A percentile compares a stretch with the other conserved stretches of the same genome.
These are phyloP conservation scores for Phaeosphaeria sp. DNA, from an alignment of 2,329 filamentous ascomycete genomes.

Conservation along the genomic window DNA sequence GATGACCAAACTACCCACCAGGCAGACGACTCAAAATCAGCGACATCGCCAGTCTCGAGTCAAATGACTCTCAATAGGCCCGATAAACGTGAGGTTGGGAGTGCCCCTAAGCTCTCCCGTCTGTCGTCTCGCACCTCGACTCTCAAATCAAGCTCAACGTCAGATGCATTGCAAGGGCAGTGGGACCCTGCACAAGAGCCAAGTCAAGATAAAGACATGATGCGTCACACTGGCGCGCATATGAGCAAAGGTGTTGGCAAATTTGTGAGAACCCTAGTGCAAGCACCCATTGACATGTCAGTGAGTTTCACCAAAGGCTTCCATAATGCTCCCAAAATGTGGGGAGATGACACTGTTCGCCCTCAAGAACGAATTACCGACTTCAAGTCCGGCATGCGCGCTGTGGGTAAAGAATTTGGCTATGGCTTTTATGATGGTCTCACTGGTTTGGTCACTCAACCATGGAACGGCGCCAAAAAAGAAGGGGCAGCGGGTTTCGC, in stretches of 20 bases:
- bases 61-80: background rate
- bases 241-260: constrained; percentile 18
- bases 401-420: constrained; percentile 29
- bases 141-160: background rate
- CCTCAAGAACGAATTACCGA: constrained; percentile 24
- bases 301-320: constrained; percentile 24
- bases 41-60: background rate
- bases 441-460: constrained; percentile 27
- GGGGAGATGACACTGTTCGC: constrained; percentile 28
- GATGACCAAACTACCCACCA: background rate
- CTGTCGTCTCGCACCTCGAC: background rate
- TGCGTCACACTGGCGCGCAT: constrained; percentile 24
- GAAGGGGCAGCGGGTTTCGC: constrained; percentile 28
- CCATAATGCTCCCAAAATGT: constrained; percentile 31
- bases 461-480: constrained; percentile 24
- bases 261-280: constrained; percentile 10
- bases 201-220: constrained; percentile 13
- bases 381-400: constrained; percentile 22
- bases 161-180: background rate
- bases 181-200: background rate
- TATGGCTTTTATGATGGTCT: constrained; percentile 32
- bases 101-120: background rate
- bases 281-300: constrained; percentile 22
- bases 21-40: background rate
- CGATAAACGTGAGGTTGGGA: background rate